Evolutionary conservation across 805 yeast genomes (phyloP).

Genomic region (Pichia cabralensis): DNA sequence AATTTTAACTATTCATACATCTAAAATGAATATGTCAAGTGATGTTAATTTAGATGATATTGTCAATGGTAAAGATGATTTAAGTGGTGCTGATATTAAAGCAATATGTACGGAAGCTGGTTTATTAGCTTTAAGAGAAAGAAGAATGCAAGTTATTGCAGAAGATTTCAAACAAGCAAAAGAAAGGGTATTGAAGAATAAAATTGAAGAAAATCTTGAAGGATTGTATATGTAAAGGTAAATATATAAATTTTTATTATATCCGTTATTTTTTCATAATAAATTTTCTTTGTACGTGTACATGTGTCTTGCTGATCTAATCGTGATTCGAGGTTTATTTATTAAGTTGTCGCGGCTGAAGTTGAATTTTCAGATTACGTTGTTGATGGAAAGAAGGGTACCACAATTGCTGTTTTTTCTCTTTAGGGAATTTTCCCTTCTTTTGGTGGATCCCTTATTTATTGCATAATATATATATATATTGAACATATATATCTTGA

Average conservation of each 20-base stretch:
- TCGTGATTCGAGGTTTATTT: no score
- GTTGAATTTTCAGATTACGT: no score
- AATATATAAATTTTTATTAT: not conserved
- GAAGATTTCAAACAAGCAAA: slow-evolving; percentile 89
- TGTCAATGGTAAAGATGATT: slow-evolving; percentile 83
- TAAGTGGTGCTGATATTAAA: slow-evolving; percentile 95
- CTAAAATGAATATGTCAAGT: slow-evolving; percentile 80
- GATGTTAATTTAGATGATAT: slow-evolving; percentile 87
- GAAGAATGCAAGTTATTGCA: slow-evolving; percentile 95
- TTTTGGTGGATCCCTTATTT: no score
- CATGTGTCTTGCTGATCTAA: no score
- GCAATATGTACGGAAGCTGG: slow-evolving; percentile 98
- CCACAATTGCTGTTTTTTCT: no score
- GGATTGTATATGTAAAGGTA: slow-evolving; percentile 60
- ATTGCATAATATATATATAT: no score
- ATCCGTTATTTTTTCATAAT: no score
- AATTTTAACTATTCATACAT: slow-evolving; percentile 84
- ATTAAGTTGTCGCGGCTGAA: no score
- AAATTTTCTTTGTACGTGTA: no score
- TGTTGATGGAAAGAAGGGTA: no score
- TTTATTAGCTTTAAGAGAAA: slow-evolving; percentile 85
- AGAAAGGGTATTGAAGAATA: slow-evolving; percentile 91
- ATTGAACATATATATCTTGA: no score
- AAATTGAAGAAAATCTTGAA: slow-evolving; percentile 92
- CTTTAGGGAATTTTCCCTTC: no score